Base-by-base conservation (phyloP, 306 rosid species). In the Dryas alaskensis region DNA sequence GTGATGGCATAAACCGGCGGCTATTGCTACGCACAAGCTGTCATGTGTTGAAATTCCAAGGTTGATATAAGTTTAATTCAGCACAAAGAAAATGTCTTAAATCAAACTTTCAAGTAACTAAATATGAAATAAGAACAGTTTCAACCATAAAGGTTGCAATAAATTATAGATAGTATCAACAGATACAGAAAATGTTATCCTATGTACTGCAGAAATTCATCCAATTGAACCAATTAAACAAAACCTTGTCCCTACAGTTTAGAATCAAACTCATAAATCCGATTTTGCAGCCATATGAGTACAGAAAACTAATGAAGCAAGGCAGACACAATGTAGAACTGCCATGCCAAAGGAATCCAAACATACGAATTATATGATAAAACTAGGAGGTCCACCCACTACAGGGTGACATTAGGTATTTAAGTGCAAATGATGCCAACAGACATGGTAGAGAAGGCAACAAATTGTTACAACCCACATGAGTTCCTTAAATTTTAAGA, bases 1-100 rank as follows among this genome's bases (percentile, higher is more conserved):
- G 98, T 3, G 96, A 93, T 53, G 97, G 97, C 89, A 81, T 77
- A 79, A 80, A 82, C 65, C 97, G 87, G 60, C 98, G 85, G 83
- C 89, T 93, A 63, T 93, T 91, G 97, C 98, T 89, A 62, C 98
- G 97, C 81, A 89, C 92, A 76, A 93, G 97, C 98, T 93, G 92
- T 87, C 81, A 79, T 75, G 63, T 67, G 79, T 71, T 8, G 25
- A 60, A 71, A 60, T 44, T 76, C 47, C 81, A 52, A 31, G 55
- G 52, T 74, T 47, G 76, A 78, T 65, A 69, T 58, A 14, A 19
- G 73, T 43, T 49, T 25, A 43, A 47, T 27, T 13, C 48, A 81
- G 46, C 0, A 76, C 47, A 67, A 66, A 14, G 42, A 78, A 37
- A 60, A 53, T 17, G 71, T 60, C 76, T 65, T 46, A 70, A 60